Base-by-base conservation (phyloP, 225 moss, liverwort and hornwort species). In the Sphagnum tenellum region DNA sequence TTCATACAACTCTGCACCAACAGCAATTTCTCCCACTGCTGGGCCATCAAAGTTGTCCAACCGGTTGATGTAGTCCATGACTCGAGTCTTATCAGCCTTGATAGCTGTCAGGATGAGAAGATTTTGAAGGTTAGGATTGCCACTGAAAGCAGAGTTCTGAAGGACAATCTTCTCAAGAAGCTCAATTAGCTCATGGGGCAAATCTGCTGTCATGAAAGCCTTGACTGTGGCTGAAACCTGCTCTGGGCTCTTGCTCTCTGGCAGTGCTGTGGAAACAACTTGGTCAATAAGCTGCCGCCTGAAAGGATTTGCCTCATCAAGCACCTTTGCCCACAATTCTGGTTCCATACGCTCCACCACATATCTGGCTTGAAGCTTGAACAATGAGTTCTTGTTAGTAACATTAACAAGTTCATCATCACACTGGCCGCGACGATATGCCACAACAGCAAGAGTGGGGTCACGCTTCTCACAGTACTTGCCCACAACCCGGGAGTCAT, bases 401-500 rank as follows among this genome's bases (percentile, higher is more conserved):
- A 98, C 90, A 56, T 79, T 93, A 53, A 98, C 87, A 72, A 98
- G 86, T 79, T 98, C 98, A 53, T 93, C 98, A 65, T 98, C 98
- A 72, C 98, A 98, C 12, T 84, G 87, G 55, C 98, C 98, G 54
- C 98, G 90, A 72, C 87, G 73, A 62, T 98, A 98, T 11, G 98
- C 98, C 74, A 98, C 98, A 61, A 98, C 98, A 70, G 98, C 98
- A 55, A 98, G 77, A 45, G 93, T 93, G 53, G 98, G 93, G 69
- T 98, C 98, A 45, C 98, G 87, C 74, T 98, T 98, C 82, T 98
- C 98, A 78, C 98, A 98, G 44, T 98, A 98, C 71, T 98, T 98
- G 70, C 98, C 98, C 62, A 98, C 98, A 8, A 98, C 98, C 59
- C 72, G 69, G 57, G 98, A 98, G 76, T 98, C 98, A 54, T 98